Evolutionary conservation across 192 early-diverging fungal genomes (phyloP), one percentile per base, ranked within the genome.

Genomic region (Backusella psychrophila): DNA sequence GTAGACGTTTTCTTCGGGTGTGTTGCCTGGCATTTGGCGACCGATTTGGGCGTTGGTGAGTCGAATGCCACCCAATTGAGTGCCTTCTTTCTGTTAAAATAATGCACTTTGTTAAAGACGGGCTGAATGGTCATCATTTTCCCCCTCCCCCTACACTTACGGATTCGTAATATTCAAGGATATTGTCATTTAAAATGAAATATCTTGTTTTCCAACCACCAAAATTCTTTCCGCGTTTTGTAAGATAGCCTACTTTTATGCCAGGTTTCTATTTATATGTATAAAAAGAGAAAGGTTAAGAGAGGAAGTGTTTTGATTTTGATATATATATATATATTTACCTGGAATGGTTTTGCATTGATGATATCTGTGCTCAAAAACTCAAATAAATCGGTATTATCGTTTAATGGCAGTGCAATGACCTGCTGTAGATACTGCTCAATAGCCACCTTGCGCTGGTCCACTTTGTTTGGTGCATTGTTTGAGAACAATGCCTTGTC

Each of bases 151-250:
- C 1, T 29, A 33, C 2, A 68, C 53, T 75, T 82, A 42, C 81
- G 17, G 82, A 85, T 76, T 98, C 96, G 80, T 88, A 94, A 83
- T 96, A 97, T 75, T 95, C 91, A 52, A 97, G 83, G 2, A 91
- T 74, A 2, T 90, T 88, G 19, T 85, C 85, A 79, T 90, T 86
- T 17, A 94, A 85, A 56, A 92, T 86, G 82, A 96, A 97, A 85
- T 91, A 97, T 72, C 96, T 88, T 52, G 93, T 86, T 80, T 99
- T 99, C 96, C 96, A 98, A 14, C 95, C 96, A 73, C 97, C 96
- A 93, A 98, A 98, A 80, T 93, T 96, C 77, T 97, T 99, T 42
- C 97, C 96, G 84, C 91, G 91, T 79, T 98, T 99, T 63, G 94
- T 92, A 72, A 98, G 81, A 71, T 94, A 95, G 6, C 96, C 96